Evolutionary conservation across 345 rosid species (phyloP).

Genomic region (Eucalyptus fibrosa): DNA sequence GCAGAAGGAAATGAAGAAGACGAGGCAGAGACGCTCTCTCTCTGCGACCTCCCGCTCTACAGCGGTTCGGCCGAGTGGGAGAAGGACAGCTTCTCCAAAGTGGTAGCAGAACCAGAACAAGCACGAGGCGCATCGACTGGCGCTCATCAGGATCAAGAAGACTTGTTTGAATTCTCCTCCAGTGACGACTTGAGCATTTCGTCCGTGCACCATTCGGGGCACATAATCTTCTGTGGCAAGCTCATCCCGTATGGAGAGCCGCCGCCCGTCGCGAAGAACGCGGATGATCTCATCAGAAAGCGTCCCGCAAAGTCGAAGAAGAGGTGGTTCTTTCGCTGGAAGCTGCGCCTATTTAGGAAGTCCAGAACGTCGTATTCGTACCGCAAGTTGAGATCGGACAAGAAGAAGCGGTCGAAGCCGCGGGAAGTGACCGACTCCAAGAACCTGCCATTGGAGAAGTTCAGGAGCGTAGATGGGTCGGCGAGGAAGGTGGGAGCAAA

Average conservation of each 20-base stretch:
- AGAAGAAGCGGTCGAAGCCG: neutral
- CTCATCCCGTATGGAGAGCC: neutral
- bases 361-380: neutral
- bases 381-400: neutral
- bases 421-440: neutral
- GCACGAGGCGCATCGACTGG: neutral
- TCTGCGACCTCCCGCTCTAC: slow-evolving; percentile 2
- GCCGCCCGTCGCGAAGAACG: neutral
- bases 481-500: neutral
- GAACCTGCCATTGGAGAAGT: neutral
- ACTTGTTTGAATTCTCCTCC: slow-evolving; percentile 1
- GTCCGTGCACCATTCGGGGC: neutral
- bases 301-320: neutral
- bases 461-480: neutral
- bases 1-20: neutral
- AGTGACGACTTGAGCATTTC: neutral
- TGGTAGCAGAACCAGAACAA: neutral
- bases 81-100: neutral
- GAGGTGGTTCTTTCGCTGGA: neutral
- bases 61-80: neutral
- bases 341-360: neutral
- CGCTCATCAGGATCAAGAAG: neutral
- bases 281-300: neutral
- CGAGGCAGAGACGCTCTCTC: neutral
- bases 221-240: slow-evolving; percentile 6